These are phyloP conservation scores for Penicillium soppii DNA, from an alignment of 495 filamentous ascomycete species.

Conservation along the genomic window DNA sequence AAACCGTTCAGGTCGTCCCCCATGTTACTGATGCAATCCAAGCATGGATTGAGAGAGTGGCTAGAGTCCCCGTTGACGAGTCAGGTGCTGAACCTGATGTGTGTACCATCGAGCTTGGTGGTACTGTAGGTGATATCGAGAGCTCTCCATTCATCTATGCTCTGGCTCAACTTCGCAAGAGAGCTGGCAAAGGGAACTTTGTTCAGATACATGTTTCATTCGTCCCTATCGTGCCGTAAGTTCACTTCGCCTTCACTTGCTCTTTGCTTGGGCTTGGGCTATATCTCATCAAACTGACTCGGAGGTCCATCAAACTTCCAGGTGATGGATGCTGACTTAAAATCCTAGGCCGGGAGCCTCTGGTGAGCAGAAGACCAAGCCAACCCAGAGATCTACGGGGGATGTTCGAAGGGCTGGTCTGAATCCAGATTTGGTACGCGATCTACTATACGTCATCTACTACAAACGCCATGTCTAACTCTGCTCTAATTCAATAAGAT, in stretches of 20 bases:
- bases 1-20: conserved; percentile 87
- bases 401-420: conserved; percentile 75
- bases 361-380: conserved; percentile 87
- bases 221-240: conserved; percentile 59
- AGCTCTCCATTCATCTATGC: conserved; percentile 83
- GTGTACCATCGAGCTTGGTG: conserved; percentile 70
- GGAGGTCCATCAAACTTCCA: background rate
- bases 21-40: conserved; percentile 85
- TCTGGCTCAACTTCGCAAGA: conserved; percentile 66
- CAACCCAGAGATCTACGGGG: conserved; percentile 81
- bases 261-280: background rate
- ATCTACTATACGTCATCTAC: background rate
- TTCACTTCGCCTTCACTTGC: background rate
- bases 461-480: no score
- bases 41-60: conserved; percentile 82
- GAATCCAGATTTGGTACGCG: conserved; percentile 66
- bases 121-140: conserved; percentile 85
- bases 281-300: no score
- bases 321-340: background rate
- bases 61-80: conserved; percentile 79
- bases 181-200: conserved; percentile 73
- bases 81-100: conserved; percentile 76
- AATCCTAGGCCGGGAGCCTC: conserved; percentile 23
- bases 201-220: conserved; percentile 79
- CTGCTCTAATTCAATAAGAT: conserved; percentile 49